Base-by-base conservation (phyloP, 2,329 filamentous ascomycete species). In the Botrytis medusae region DNA sequence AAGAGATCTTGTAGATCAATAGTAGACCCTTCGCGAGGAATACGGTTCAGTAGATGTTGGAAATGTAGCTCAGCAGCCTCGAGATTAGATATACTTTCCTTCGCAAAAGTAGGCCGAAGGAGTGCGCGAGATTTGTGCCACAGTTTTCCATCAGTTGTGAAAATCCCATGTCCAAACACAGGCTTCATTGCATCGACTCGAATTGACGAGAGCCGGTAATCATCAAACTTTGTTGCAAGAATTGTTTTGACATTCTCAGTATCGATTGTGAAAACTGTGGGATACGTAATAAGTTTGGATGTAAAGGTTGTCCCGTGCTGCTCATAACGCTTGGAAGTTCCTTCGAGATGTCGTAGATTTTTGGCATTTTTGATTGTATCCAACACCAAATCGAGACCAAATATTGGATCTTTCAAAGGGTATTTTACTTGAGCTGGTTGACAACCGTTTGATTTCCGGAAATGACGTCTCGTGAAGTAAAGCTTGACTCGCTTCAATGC, bases 41-140 rank as follows among this genome's bases (percentile, higher is more conserved):
- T 64, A 12, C 40, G 25, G 18, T 22, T 44, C 12, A 76, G 29
- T 29, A 76, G n/a, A 40, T 71, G 48, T 18, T 73, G 54, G 18
- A 73, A 51, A 80, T 94, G 91, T 34, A 85, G 83, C 79, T 94
- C 91, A 75, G 93, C 90, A 71, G 90, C 88, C 42, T 88, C 84
- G 32, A 95, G 83, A 79, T 95, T 91, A 48, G 90, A 88, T 60
- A 87, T 82, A 79, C 87, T 85, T 74, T 86, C 84, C 4, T 85
- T 81, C 32, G 84, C 82, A 74, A 88, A 88, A 75, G 85, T 83
- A 0, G 87, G 87, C 7, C 86, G 82, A 40, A 90, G 82, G 77
- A 87, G 81, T 12, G 84, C 82, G 5, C 75, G 67, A 14, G 71
- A 73, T 20, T 71, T 54, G 4, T 63, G 32, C 74, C 75, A 76